Evolutionary conservation across 176 grass and related monocot species (phyloP), one percentile per base, ranked within the genome.

Genomic region (Phoenix dactylifera): DNA sequence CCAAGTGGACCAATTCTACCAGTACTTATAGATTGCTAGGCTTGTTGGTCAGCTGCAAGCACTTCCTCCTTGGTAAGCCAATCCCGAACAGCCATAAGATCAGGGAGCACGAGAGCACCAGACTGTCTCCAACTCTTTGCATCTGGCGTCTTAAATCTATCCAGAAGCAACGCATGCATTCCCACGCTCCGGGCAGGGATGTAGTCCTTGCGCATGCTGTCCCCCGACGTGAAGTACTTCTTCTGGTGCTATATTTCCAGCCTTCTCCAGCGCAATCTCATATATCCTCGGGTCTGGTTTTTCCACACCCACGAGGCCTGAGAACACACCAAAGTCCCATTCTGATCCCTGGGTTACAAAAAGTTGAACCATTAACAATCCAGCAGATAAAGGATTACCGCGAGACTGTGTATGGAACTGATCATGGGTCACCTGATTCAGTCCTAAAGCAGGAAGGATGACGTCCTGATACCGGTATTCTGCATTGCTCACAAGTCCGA

Each of bases 401-500:
- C 12, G 35, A 44, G 10, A 9, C 10, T 44, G 9, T 44, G 2
- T 3, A 14, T 44, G 35, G 35, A 12, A 44, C 7, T 3, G 35
- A 44, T 14, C 3, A 44, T 44, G 35, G n/a, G 35, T 9, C 35
- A 76, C 79, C 79, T 68, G 39, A 59, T 92, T 76, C 22, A 98
- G 52, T 15, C 88, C 93, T 52, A 92, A 76, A 16, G 87, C 81
- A 58, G 93, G 93, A 63, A 92, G 76, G 23, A 98, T 86, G 26
- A 89, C 87, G 54, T 98, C 93, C 66, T 88, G 80, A 68, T 98
- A 92, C 4, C 93, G 87, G 29, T 92, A 98, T 63, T 92, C 93
- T 48, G 93, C 87, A 65, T 98, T 83, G 84, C 87, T 98, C 52
- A 98, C 81, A 6, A 98, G 68, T 2, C 93, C 93, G 26, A 98